Base-by-base conservation (phyloP, 257 asterid genomes). In the Dorcoceras hygrometricum region DNA sequence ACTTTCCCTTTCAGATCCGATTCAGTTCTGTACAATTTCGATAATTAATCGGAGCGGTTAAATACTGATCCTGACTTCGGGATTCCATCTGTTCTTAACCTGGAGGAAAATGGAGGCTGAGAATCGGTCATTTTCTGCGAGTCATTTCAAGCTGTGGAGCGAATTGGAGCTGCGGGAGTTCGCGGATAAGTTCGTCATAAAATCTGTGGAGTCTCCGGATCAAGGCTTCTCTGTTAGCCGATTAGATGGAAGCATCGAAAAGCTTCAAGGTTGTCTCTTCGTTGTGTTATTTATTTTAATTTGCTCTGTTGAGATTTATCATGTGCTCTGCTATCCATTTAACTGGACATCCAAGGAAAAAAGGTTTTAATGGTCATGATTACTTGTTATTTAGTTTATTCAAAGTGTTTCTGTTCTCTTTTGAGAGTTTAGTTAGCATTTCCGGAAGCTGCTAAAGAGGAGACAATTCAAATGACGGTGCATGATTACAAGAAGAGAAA, bases 151-250 rank as follows among this genome's bases (percentile, higher is more conserved):
- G 86, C 75, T 94, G 65, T 90, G 86, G 84, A 83, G 83, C 82
- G 87, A 87, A 70, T 62, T 90, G 84, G 89, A 82, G 76, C 78
- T 94, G 28, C 83, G 74, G 27, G 99, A 90, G 69, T 88, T 85
- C 51, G 8, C 74, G 6, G 84, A 94, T 23, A 83, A 82, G 70
- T 86, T 83, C 74, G 82, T 81, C 63, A 80, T 94, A 71, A 83
- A 76, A 63, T 77, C 96, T 22, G 70, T 76, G 39, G 92, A 87
- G 61, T 87, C 87, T 59, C 89, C 88, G 68, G 85, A 82, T 67
- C 90, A 80, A 66, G 96, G 94, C 71, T 94, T 94, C 89, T 86
- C 87, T 16, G 67, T 90, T 10, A 81, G 76, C 78, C 91, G 91
- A 59, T 78, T 31, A 23, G 91, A 88, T 46, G 98, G 97, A 27